These are phyloP conservation scores for Alternaria triticimaculans DNA, from an alignment of 2,329 filamentous ascomycete species.

Conservation along the genomic window DNA sequence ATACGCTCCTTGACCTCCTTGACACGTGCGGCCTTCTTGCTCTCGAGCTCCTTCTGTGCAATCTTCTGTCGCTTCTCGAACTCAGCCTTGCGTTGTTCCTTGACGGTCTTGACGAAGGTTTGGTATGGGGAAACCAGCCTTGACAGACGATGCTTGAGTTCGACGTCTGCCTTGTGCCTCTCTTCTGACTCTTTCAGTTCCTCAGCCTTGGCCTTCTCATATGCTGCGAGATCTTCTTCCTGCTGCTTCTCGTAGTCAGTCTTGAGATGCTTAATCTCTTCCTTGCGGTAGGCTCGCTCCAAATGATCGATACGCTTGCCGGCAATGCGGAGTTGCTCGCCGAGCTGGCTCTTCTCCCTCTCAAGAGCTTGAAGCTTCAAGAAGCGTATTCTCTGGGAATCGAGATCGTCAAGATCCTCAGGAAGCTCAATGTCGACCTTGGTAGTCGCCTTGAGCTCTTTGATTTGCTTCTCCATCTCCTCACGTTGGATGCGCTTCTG, in stretches of 20 bases:
- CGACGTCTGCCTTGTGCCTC: constrained; percentile 91
- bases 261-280: constrained; percentile 89
- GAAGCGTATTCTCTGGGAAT: constrained; percentile 74
- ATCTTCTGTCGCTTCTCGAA: constrained; percentile 93
- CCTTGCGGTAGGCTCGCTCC: constrained; percentile 94
- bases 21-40: constrained; percentile 84
- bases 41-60: constrained; percentile 91
- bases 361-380: constrained; percentile 96
- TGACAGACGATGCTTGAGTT: constrained; percentile 89
- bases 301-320: constrained; percentile 96
- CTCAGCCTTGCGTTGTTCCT: constrained; percentile 87
- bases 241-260: constrained; percentile 86
- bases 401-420: constrained; percentile 76
- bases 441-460: constrained; percentile 88
- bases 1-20: constrained; percentile 87
- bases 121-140: constrained; percentile 87
- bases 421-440: constrained; percentile 85
- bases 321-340: constrained; percentile 87
- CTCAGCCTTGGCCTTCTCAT: constrained; percentile 79
- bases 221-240: constrained; percentile 76
- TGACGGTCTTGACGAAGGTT: constrained; percentile 79
- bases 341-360: constrained; percentile 96
- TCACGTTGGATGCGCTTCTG: constrained; percentile 55
- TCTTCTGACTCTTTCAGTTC: constrained; percentile 79
- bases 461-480: constrained; percentile 80